These are phyloP conservation scores for Persicaria maculosa DNA, from an alignment of 148 eudicot genomes.

Conservation along the genomic window DNA sequence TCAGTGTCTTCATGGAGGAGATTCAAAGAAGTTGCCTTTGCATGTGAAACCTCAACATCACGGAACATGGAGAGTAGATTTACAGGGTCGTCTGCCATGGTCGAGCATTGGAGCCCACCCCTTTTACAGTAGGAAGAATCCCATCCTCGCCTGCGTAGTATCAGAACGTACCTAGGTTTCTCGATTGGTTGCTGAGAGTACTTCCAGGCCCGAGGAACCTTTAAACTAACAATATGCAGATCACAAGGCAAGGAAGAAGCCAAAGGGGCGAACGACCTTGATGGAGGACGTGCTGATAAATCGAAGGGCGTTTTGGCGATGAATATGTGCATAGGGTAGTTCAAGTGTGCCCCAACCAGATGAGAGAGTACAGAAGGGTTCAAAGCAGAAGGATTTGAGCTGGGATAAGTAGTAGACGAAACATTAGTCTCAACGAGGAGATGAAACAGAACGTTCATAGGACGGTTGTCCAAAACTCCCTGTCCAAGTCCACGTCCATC, in stretches of 20 bases:
- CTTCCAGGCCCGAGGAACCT: conserved; percentile 77
- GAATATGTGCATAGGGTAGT: conserved; percentile 68
- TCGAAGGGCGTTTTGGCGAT: conserved; percentile 64
- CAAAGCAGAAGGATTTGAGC: conserved; percentile 40
- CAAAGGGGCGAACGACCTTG: conserved; percentile 68
- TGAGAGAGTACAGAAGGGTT: conserved; percentile 90
- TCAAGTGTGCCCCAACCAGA: conserved; percentile 60
- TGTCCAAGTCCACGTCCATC: conserved; percentile 99
- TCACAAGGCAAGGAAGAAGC: conserved; percentile 79
- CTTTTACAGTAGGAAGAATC: conserved; percentile 73
- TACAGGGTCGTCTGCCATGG: conserved; percentile 55
- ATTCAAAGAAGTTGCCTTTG: conserved; percentile 67
- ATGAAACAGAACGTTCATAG: conserved; percentile 77
- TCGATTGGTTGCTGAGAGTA: conserved; percentile 53
- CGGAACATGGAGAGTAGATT: conserved; percentile 63
- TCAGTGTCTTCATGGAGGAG: conserved; percentile 84
- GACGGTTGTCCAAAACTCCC: conserved; percentile 88
- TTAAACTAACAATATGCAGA: conserved; percentile 73
- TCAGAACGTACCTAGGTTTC: conserved; percentile 51
- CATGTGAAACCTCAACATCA: conserved; percentile 55
- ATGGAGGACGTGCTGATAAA: conserved; percentile 55
- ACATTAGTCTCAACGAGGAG: conserved; percentile 66
- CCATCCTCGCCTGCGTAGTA: conserved; percentile 69
- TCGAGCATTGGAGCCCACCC: conserved; percentile 57
- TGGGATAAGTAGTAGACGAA: conserved; percentile 40